Base-by-base conservation (phyloP, 2,329 filamentous ascomycete genomes). In the Mycosphaerella sp. region DNA sequence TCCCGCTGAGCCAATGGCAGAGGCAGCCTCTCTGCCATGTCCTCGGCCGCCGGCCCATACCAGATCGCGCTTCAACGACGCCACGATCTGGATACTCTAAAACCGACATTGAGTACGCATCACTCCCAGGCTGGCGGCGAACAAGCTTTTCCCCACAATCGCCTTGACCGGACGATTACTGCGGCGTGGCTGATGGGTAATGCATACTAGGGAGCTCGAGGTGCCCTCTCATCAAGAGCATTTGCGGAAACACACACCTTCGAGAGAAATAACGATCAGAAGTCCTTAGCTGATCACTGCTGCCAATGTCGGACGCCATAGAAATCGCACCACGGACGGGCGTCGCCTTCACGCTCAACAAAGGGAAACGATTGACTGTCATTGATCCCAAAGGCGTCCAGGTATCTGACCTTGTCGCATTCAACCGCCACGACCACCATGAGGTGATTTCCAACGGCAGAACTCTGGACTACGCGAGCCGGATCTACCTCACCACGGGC, bases 401-500 rank as follows among this genome's bases (percentile, higher is more conserved):
- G 48, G 61, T 63, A 21, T 59, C 56, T 12, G 61, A 63, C 7
- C 51, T 63, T 9, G 53, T 60, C 3, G 61, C 59, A 34, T 62
- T 55, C 45, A 62, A 59, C 36, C 48, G 53, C n/a, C 44, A 56
- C 14, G 61, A 63, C 39, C 36, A 52, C 1, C 31, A 55, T 6
- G 61, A 63, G 51, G 55, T 60, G 11, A 57, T 63, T 36, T 60
- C 57, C 4, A 62, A 60, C 34, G 61, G 61, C 40, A 57, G 61
- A 12, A 62, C 61, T 6, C 53, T 63, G 40, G 61, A 63, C 53
- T 63, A 63, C 31, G 59, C 61, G 5, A 58, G 61, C 40, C 49
- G 55, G 17, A 56, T 63, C 7, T 63, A 56, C 47, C 52, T 63
- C 6, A 59, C 53, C 32, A 62, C 56, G 1, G 56, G 58, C 12